Conservation (phyloP, 73 alveolate genomes). For the Paramecium sonneborni region DNA sequence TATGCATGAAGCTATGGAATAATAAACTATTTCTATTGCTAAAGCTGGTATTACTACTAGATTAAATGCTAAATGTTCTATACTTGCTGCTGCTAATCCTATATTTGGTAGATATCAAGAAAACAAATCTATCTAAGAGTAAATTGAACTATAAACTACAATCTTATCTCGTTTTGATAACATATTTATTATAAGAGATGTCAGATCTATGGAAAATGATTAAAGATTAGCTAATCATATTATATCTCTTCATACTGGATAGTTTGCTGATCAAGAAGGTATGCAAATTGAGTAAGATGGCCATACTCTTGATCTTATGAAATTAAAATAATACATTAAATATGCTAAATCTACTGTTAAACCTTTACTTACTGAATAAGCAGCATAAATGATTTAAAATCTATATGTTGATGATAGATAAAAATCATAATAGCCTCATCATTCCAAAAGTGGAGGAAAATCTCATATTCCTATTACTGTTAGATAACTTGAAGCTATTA, state of each 20-base stretch:
- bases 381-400: constrained; percentile 90
- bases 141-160: constrained; percentile 99
- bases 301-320: constrained; percentile 81
- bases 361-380: constrained; percentile 95
- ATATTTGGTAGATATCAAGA: constrained; percentile 99
- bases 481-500: constrained; percentile 99
- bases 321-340: constrained; percentile 92
- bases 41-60: constrained; percentile 99
- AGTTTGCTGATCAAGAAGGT: constrained; percentile 74
- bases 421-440: constrained; percentile 72
- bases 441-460: constrained; percentile 78
- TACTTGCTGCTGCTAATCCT: constrained; percentile 99
- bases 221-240: constrained; percentile 96
- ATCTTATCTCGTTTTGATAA: constrained; percentile 99
- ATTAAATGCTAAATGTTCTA: constrained; percentile 95
- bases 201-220: constrained; percentile 95
- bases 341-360: constrained; percentile 84
- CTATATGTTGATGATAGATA: constrained; percentile 95
- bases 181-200: constrained; percentile 98
- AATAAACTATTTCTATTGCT: constrained; percentile 99
- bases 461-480: constrained; percentile 97
- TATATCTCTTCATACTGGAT: constrained; percentile 86
- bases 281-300: constrained; percentile 70
- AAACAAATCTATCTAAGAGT: constrained; percentile 94
- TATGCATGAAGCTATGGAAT: constrained; percentile 99